Evolutionary conservation across 441 rosid genomes (phyloP), one percentile per base, ranked within the genome.

Genomic region (Capsella rubella): DNA sequence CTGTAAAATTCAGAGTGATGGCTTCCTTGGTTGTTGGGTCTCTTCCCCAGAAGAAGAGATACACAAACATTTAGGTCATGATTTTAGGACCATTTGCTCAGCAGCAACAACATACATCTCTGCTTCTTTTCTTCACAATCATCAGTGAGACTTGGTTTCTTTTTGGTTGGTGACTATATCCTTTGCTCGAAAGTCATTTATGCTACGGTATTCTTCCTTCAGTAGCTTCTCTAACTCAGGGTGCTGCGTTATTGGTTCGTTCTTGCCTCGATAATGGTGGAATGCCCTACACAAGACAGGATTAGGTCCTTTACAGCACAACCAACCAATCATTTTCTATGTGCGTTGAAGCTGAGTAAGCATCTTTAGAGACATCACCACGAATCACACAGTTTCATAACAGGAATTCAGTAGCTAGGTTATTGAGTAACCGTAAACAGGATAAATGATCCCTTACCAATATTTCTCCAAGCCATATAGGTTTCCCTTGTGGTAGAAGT

Each of bases 401-500:
- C 57, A 32, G 2, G 10, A 29, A 37, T 7, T 13, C 65, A 45
- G 56, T 64, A n/a, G 65, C 63, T 54, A 43, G 11, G 5, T 0
- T 51, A 34, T 27, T 12, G 37, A 43, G 18, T 27, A 46, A 16
- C 31, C 21, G 31, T 6, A 16, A 18, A 55, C 11, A 15, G 34
- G 21, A 7, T 27, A 25, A 49, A 32, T 16, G 78, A 49, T 29
- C 40, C 18, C 64, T 78, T 87, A 92, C 99, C 99, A 95, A 72
- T 91, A 95, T 76, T 95, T 95, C 84, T 95, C 99, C 40, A 95
- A 93, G 78, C 99, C 98, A 71, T 92, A 95, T 47, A 87, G 83
- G 69, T 91, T 91, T 81, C 90, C 98, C 82, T 86, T 87, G 43
- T 8, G 84, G 72, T 89, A 92, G 75, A 87, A 91, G 69, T 95